Evolutionary conservation across 2,329 filamentous ascomycete genomes (phyloP).

Genomic region (Cucurbitaria berberidis): DNA sequence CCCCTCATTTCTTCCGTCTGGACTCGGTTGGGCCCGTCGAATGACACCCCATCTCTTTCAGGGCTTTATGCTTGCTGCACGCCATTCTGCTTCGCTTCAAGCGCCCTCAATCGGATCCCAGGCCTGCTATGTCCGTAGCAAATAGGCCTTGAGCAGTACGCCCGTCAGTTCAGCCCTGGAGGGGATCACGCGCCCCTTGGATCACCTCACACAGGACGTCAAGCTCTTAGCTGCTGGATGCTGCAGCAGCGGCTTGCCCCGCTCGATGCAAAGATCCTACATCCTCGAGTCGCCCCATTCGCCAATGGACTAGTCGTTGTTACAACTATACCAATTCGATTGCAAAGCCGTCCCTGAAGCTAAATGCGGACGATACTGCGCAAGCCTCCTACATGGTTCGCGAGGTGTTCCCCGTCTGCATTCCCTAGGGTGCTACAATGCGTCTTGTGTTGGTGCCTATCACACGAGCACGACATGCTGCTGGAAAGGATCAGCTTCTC

Average conservation of each 20-base stretch:
- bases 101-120: constrained; percentile 38
- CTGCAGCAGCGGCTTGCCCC: constrained; percentile 15
- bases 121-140: constrained; percentile 29
- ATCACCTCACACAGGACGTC: constrained; percentile 30
- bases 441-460: constrained; percentile 22
- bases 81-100: constrained; percentile 46
- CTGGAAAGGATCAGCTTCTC: constrained; percentile 17
- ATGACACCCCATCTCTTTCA: constrained; percentile 29
- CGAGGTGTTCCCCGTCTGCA: constrained; percentile 10
- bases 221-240: constrained; percentile 28
- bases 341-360: constrained; percentile 34
- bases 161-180: constrained; percentile 23
- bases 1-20: constrained; percentile 36
- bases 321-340: constrained; percentile 15
- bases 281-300: constrained; percentile 22
- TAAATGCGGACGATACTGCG: constrained; percentile 29
- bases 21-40: constrained; percentile 36
- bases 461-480: constrained; percentile 32
- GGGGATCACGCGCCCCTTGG: constrained; percentile 41
- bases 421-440: constrained; percentile 21
- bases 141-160: constrained; percentile 22
- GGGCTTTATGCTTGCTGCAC: constrained; percentile 42
- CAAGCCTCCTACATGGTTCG: constrained; percentile 9
- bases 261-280: constrained; percentile 21
- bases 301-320: constrained; percentile 12